Conservation (phyloP, 805 yeast genomes). For the Candida wancherniae region DNA sequence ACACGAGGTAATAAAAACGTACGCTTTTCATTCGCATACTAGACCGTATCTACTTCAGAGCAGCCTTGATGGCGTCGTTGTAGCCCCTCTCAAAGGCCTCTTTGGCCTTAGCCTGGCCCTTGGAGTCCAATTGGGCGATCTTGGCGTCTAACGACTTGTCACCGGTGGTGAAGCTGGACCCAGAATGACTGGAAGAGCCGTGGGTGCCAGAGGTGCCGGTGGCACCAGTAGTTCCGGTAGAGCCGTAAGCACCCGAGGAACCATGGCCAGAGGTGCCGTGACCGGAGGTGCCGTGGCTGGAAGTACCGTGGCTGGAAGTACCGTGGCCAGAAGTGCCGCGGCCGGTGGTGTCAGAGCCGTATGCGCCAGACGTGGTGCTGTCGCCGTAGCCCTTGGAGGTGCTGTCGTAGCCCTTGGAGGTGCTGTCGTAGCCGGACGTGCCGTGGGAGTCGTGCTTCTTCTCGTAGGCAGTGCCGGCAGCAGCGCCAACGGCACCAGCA, state of each 20-base stretch:
- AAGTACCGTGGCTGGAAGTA: constrained; percentile 4
- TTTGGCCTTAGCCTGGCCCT: constrained; percentile 35
- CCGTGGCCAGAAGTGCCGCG: constrained; percentile 3
- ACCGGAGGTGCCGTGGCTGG: constrained; percentile 1
- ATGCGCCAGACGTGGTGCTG: constrained; percentile 3
- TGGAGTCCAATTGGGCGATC: constrained; percentile 30
- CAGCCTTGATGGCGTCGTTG: constrained; percentile 27
- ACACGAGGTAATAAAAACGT: too few relatives aligned
- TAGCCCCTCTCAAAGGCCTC: constrained; percentile 38
- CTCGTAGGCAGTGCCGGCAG: constrained; percentile 13
- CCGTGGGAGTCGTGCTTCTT: constrained; percentile 4
- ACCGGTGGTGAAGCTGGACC: constrained; percentile 30
- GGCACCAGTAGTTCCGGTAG: constrained; percentile 2
- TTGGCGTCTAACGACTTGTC: constrained; percentile 31
- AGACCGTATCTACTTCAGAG: too few relatives aligned
- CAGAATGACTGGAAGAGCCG: constrained; percentile 3
- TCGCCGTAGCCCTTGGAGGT: constrained; percentile 3
- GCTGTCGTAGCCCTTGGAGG: constrained; percentile 1
- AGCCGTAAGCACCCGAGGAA: constrained; percentile 1
- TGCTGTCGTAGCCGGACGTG: constrained; percentile 2
- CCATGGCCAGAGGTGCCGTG: constrained; percentile 15
- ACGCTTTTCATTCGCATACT: too few relatives aligned
- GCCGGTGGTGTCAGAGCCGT: constrained; percentile 4
- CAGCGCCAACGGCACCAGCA: constrained; percentile 11
- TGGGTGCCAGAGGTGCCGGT: constrained; percentile 6